phyloP scores from a whole-genome alignment of 306 rosid genomes.

The Glycine latifolia region DNA sequence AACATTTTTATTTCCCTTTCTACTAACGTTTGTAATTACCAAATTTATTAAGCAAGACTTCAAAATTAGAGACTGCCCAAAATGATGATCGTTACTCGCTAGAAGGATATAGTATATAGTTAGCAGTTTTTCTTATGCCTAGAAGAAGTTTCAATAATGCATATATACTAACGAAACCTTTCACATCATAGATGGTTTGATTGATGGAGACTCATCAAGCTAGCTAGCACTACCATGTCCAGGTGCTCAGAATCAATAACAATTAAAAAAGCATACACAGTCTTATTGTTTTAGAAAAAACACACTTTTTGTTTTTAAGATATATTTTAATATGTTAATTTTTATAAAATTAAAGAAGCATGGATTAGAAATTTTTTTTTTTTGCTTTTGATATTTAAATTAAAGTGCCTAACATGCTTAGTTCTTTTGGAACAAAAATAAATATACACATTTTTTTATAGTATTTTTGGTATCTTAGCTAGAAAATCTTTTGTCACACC shows the following conservation, averaged over 20 bases:
- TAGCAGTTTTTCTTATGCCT: too few species aligned
- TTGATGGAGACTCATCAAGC: slow-evolving; percentile 55
- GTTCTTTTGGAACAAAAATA: too few species aligned
- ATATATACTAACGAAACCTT: background rate
- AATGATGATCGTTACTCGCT: background rate
- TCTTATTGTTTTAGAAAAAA: background rate
- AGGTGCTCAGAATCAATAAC: slow-evolving; percentile 32
- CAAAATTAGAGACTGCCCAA: background rate
- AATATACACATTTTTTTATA: too few species aligned
- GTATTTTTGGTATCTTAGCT: too few species aligned
- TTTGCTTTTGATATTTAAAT: too few species aligned
- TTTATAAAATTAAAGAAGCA: too few species aligned
- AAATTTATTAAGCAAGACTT: slow-evolving; percentile 3
- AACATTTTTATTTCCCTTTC: slow-evolving; percentile 43
- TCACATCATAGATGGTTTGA: slow-evolving; percentile 12
- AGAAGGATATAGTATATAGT: too few species aligned
- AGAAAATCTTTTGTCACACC: too few species aligned
- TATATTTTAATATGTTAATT: too few species aligned
- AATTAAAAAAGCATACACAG: slow-evolving; percentile 39
- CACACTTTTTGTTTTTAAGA: too few species aligned
- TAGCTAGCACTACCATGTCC: slow-evolving; percentile 11
- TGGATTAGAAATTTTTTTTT: too few species aligned
- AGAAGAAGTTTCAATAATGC: slow-evolving; percentile 22
- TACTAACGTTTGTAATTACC: slow-evolving; percentile 36
- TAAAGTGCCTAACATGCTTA: too few species aligned